phyloP scores from a whole-genome alignment of 148 eudicot species.

The Chenopodium album region DNA sequence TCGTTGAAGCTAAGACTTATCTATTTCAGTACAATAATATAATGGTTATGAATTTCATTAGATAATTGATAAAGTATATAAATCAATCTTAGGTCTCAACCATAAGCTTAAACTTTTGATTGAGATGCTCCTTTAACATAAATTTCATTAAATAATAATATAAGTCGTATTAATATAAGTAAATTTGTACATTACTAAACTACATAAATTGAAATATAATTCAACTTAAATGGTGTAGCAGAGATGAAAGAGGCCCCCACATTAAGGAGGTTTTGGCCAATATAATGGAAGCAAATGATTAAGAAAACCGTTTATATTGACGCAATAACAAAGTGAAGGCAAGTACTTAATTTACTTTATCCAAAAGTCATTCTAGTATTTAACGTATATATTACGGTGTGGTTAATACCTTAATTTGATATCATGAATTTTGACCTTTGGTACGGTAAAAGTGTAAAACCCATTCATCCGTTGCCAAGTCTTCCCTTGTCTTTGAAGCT shows the following conservation, averaged over 20 bases:
- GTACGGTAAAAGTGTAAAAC: neutral
- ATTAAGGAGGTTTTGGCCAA: neutral
- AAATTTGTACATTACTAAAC: no score
- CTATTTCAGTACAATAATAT: no score
- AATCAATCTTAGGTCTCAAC: no score
- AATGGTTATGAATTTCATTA: no score
- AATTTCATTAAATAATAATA: no score
- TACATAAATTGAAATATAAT: no score
- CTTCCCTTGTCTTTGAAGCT: slow-evolving; percentile 6
- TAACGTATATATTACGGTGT: neutral
- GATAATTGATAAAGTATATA: no score
- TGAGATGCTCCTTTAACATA: no score
- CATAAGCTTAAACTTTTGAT: no score
- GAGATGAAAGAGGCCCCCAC: neutral
- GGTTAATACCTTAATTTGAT: neutral
- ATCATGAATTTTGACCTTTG: slow-evolving; percentile 10
- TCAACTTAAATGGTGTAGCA: no score
- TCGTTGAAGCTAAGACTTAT: no score
- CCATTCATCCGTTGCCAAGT: slow-evolving; percentile 8
- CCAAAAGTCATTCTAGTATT: neutral
- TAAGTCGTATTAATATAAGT: no score
- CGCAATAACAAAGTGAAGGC: slow-evolving; percentile 1
- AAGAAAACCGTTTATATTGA: neutral
- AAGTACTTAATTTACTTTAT: neutral
- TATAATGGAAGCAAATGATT: neutral